A percentile compares a stretch with the other conserved stretches of the same genome.
phyloP scores from a whole-genome alignment of 176 grass and related monocot genomes.

The Carex parvula region DNA sequence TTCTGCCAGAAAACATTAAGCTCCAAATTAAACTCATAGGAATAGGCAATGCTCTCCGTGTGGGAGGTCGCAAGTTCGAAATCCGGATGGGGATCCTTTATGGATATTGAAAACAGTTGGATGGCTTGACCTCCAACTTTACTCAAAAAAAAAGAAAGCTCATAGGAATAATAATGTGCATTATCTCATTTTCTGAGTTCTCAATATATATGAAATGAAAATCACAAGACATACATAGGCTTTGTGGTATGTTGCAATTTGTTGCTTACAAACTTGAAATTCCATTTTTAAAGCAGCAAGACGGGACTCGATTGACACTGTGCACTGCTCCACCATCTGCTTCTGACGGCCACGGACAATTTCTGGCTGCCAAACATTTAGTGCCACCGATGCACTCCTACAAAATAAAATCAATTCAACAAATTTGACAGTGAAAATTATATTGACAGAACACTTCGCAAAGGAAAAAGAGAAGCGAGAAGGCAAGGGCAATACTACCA shows the following conservation, averaged over 20 bases:
- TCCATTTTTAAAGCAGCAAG: conserved; percentile 77
- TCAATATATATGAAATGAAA: conserved; percentile 18
- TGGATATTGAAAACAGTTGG: too few species aligned
- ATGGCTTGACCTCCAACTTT: too few species aligned
- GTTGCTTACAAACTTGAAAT: conserved; percentile 95
- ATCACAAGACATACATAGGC: conserved; percentile 61
- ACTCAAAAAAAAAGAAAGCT: background rate
- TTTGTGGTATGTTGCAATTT: conserved; percentile 63
- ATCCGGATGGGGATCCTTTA: too few species aligned
- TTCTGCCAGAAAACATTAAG: conserved; percentile 39
- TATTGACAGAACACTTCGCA: background rate
- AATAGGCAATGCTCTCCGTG: background rate
- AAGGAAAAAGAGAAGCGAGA: background rate
- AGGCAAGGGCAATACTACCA: background rate
- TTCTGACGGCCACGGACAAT: conserved; percentile 72
- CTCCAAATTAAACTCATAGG: conserved; percentile 21
- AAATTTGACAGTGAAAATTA: conserved; percentile 3
- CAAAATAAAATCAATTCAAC: conserved; percentile 8
- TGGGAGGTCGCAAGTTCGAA: too few species aligned
- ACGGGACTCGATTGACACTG: conserved; percentile 65
- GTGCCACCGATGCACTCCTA: conserved; percentile 83
- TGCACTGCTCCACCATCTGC: conserved; percentile 91
- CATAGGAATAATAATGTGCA: conserved; percentile 35
- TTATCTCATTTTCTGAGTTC: conserved; percentile 2
- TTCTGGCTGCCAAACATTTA: conserved; percentile 96